These are phyloP conservation scores for Yamadazyma friedrichii DNA, from an alignment of 1,139 yeast genomes.

Conservation along the genomic window DNA sequence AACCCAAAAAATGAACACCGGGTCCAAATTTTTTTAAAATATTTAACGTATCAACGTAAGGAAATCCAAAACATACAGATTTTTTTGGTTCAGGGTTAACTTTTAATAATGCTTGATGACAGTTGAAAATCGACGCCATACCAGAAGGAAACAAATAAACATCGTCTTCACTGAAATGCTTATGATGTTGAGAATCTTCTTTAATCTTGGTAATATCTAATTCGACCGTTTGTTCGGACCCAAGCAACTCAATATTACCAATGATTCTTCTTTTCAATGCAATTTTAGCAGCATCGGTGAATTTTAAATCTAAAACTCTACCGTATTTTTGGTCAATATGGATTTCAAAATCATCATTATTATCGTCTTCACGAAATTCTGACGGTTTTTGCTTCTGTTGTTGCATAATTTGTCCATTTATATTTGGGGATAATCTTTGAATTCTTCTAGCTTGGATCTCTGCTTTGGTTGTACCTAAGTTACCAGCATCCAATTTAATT, in stretches of 20 bases:
- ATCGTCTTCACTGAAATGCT: conserved; percentile 51
- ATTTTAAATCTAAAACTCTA: conserved; percentile 75
- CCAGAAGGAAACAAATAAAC: conserved; percentile 88
- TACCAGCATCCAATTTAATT: conserved; percentile 10
- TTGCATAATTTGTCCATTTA: conserved; percentile 7
- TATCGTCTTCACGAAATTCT: conserved; percentile 23
- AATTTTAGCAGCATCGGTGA: conserved; percentile 70
- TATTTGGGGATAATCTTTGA: conserved; percentile 30
- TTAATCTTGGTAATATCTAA: conserved; percentile 26
- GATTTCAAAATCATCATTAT: conserved; percentile 56
- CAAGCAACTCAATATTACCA: conserved; percentile 51
- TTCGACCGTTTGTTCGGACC: conserved; percentile 32
- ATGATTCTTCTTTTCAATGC: conserved; percentile 77
- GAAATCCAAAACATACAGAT: conserved; percentile 91
- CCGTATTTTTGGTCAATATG: conserved; percentile 90
- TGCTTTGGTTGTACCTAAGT: conserved; percentile 25
- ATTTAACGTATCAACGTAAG: conserved; percentile 89
- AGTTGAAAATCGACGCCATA: conserved; percentile 86
- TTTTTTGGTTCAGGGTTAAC: conserved; percentile 39
- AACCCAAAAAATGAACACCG: conserved; percentile 77
- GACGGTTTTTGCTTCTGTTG: conserved; percentile 5
- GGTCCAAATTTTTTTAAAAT: conserved; percentile 89
- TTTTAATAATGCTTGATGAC: conserved; percentile 66
- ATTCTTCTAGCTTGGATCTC: conserved; percentile 40
- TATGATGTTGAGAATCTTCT: conserved; percentile 17